phyloP scores from a whole-genome alignment of 768 basidiomycete species.

The Infundibulicybe gibba region DNA sequence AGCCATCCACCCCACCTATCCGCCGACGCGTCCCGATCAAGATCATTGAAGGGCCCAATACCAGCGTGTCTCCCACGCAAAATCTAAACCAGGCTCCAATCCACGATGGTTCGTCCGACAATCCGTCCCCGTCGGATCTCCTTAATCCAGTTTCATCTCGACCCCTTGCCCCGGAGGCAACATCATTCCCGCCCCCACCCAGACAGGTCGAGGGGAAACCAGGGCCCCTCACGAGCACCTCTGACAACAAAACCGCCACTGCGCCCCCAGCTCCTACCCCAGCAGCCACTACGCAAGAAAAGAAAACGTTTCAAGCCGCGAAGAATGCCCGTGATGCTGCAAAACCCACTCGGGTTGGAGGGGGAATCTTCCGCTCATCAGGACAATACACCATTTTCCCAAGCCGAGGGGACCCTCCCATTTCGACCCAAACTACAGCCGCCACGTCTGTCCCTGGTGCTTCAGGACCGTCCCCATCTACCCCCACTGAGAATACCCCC shows the following conservation, averaged over 20 bases:
- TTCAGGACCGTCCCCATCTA: not conserved
- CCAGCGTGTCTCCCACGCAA: not conserved
- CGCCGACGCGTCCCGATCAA: slow-evolving; percentile 1
- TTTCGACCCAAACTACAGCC: not conserved
- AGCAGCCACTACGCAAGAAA: slow-evolving; percentile 6
- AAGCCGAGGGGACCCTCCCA: slow-evolving; percentile 15
- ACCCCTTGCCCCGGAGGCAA: not conserved
- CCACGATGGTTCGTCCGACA: not conserved
- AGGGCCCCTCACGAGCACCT: no score
- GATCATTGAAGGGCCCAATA: slow-evolving; percentile 5
- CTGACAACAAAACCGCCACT: not conserved
- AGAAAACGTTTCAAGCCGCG: slow-evolving; percentile 51
- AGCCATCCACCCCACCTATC: not conserved
- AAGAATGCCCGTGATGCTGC: slow-evolving; percentile 50
- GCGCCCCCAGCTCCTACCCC: slow-evolving; percentile 9
- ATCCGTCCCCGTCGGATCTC: slow-evolving; percentile 8
- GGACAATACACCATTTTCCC: slow-evolving; percentile 60
- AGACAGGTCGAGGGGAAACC: not conserved
- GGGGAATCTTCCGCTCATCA: slow-evolving; percentile 68
- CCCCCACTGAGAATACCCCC: not conserved
- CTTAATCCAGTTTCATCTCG: slow-evolving; percentile 40
- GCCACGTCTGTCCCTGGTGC: slow-evolving; percentile 6
- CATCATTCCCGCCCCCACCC: slow-evolving; percentile 1
- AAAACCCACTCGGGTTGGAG: slow-evolving; percentile 48
- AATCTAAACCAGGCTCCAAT: not conserved